Evolutionary conservation across 2,329 filamentous ascomycete species (phyloP), one percentile per base, ranked within the genome.

Genomic region (Microascus cirrosus): DNA sequence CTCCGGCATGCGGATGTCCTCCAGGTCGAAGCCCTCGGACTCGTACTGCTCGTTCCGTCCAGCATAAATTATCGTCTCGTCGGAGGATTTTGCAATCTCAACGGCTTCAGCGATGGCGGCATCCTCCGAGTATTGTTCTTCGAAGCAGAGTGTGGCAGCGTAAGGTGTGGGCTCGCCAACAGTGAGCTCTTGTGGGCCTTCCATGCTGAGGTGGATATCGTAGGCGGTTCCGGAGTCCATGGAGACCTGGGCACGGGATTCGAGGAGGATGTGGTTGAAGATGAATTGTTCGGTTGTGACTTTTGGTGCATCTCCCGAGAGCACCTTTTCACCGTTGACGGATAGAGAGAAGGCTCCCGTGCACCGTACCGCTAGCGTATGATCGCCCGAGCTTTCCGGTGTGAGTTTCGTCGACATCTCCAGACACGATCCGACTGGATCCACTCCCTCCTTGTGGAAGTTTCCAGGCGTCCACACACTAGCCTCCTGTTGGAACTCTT

Each of bases 221-320:
- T 32, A 32, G 28, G 28, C 28, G 28, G 28, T 8, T 4, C 28
- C 28, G 4, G 28, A 4, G 4, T 42, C 53, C 53, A 63, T 42
- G 11, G 54, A 11, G 1, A 63, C 7, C 22, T 62, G 59, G 24
- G 48, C 39, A 22, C 60, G 59, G 2, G 55, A 59, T 36, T 63
- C 62, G 25, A 63, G 58, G 25, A 61, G 60, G 32, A 61, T 57
- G 55, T 62, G 61, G 48, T 62, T 62, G 57, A 63, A 63, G 45
- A 63, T 62, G 18, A 60, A 61, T 48, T 63, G 62, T 55, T 63
- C 50, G 12, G 50, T 52, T 12, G 50, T 52, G 50, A 52, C 28
- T 60, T 1, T 58, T 61, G 8, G 62, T 52, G 61, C 55, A 5
- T 59, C 50, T 2, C 62, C 61, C 1, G 60, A 35, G 1, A 62